These are phyloP conservation scores for Metrosideros polymorpha DNA, from an alignment of 441 rosid genomes.

Conservation along the genomic window DNA sequence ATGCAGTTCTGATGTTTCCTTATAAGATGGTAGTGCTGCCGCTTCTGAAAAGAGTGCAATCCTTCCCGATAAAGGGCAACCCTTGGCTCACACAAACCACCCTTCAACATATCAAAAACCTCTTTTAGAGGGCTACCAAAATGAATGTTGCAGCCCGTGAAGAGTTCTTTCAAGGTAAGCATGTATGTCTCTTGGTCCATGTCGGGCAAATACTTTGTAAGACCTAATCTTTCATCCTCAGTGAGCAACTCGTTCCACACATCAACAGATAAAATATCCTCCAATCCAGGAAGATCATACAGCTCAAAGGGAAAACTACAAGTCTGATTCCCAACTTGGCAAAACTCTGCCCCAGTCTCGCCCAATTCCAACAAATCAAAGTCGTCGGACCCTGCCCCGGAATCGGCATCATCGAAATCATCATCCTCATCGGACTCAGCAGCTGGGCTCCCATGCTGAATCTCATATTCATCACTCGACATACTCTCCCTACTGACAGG, in stretches of 20 bases:
- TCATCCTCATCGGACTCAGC: constrained; percentile 76
- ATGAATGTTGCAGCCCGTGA: constrained; percentile 68
- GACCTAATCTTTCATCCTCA: constrained; percentile 77
- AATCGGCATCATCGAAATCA: constrained; percentile 86
- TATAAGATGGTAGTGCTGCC: constrained; percentile 74
- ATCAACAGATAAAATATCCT: constrained; percentile 75
- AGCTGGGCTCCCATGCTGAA: constrained; percentile 37
- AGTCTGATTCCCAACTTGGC: constrained; percentile 73
- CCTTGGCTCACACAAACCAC: constrained; percentile 94
- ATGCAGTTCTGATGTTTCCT: constrained; percentile 79
- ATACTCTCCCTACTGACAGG: constrained; percentile 66
- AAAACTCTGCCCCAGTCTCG: constrained; percentile 86
- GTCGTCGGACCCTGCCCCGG: constrained; percentile 98
- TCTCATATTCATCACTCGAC: constrained; percentile 66
- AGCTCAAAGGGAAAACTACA: constrained; percentile 86
- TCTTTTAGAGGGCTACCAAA: constrained; percentile 80
- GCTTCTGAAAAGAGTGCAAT: constrained; percentile 49
- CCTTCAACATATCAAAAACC: constrained; percentile 84
- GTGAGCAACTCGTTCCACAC: constrained; percentile 88
- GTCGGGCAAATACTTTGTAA: constrained; percentile 71
- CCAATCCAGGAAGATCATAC: constrained; percentile 71
- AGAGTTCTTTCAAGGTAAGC: constrained; percentile 67
- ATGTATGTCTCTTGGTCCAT: constrained; percentile 68
- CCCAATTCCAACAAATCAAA: constrained; percentile 94
- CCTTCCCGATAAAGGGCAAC: constrained; percentile 89